Base-by-base conservation (phyloP, 2,329 filamentous ascomycete species). In the Pochonia chlamydosporia region DNA sequence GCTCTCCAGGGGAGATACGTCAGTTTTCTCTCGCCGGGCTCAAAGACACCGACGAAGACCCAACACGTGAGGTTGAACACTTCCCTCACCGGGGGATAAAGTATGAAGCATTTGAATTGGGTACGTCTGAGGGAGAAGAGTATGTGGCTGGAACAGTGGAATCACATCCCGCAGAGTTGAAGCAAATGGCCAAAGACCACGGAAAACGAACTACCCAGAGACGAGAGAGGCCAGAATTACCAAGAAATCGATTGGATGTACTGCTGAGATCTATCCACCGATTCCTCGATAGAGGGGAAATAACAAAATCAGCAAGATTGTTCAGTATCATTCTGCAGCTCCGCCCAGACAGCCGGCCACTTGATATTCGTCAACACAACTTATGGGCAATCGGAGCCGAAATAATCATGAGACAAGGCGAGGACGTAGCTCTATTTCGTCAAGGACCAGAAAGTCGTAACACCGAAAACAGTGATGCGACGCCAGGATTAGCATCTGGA, bases 361-460 rank as follows among this genome's bases (percentile, higher is more conserved):
- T 91, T 18, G 89, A 96, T 61, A 64, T 92, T 41, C 79, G 89
- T 33, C 72, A 72, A 18, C 76, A 84, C 57, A 78, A 81, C 30
- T 76, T 86, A 54, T 96, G 91, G 92, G 84, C 84, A 13, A 76
- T 96, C 39, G 90, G 89, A 1, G 89, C 88, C 2, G 91, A 96
- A 66, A 79, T 96, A 18, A 68, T 96, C 47, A 81, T 95, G 68
- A 79, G 85, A 14, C 68, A 74, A 24, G 74, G 73, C 6, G 70
- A 75, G 50, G 59, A 68, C 20, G 33, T 26, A 5, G 31, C 8
- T 20, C n/a, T 28, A 18, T 54, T n/a, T 21, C 33, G 23, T 16
- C 39, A 41, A 26, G 42, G 39, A 5, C 6, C 43, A 13, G 30
- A 46, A 21, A 26, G 16, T 14, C 10, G 16, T 18, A 9, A 6